Evolutionary conservation across 345 rosid genomes (phyloP).

Genomic region (Tarenaya hassleriana): DNA sequence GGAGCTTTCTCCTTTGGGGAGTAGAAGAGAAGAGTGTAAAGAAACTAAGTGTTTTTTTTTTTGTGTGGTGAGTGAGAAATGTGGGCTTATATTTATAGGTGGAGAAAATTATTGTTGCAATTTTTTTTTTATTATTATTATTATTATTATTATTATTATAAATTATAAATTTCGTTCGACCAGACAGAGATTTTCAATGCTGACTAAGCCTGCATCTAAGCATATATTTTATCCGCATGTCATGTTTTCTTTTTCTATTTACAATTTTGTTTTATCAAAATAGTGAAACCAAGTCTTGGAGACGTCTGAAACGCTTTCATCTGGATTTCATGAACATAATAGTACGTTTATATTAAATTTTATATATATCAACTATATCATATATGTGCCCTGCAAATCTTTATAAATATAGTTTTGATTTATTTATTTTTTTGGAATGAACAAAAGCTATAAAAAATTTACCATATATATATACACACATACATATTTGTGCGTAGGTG

Average conservation of each 20-base stretch:
- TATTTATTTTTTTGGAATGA: too few relatives aligned
- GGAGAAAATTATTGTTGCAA: constrained; percentile 15
- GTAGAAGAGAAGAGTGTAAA: constrained; percentile 5
- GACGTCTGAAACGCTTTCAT: neutral
- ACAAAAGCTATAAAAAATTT: too few relatives aligned
- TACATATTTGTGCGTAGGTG: neutral
- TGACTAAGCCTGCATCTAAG: constrained; percentile 29
- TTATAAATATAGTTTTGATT: too few relatives aligned
- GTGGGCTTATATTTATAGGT: constrained; percentile 43
- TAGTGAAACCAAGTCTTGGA: constrained; percentile 6
- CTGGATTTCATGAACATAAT: neutral
- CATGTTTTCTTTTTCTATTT: constrained; percentile 5
- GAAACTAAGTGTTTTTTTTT: neutral
- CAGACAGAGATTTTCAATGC: constrained; percentile 36
- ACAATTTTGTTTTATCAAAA: constrained; percentile 3
- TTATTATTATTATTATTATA: too few relatives aligned
- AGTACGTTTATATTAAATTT: too few relatives aligned
- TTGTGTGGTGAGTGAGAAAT: constrained; percentile 21
- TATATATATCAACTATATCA: too few relatives aligned
- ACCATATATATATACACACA: constrained; percentile 5
- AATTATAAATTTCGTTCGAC: constrained; percentile 19
- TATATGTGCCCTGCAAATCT: too few relatives aligned
- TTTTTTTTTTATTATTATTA: neutral
- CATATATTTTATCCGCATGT: constrained; percentile 22
- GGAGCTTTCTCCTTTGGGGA: neutral